Conservation (phyloP, 257 asterid genomes). For the Solanum bukasovii region DNA sequence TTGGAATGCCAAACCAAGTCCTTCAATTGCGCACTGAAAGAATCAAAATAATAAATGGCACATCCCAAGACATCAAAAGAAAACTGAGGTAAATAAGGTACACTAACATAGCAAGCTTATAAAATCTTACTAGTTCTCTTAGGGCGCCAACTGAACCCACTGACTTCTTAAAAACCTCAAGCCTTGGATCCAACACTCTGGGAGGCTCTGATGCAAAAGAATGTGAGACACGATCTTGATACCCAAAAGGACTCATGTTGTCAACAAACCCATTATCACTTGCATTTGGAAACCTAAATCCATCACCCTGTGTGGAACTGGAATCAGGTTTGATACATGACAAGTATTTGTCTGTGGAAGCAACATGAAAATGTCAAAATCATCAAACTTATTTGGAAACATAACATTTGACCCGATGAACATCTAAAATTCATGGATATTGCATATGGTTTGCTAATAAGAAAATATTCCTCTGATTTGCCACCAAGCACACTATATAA, state of each 20-base stretch:
- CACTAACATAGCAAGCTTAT: neutral
- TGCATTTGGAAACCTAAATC: conserved; percentile 37
- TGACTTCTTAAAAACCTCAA: conserved; percentile 57
- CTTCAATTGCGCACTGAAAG: conserved; percentile 65
- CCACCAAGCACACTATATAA: neutral
- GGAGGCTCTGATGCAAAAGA: conserved; percentile 37
- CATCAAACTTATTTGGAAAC: neutral
- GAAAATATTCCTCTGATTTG: neutral
- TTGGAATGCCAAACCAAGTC: conserved; percentile 62
- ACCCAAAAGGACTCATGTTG: conserved; percentile 41
- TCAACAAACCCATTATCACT: conserved; percentile 42
- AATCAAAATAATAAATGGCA: conserved; percentile 12
- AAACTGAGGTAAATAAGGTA: neutral
- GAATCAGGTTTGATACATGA: conserved; percentile 53
- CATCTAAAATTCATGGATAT: neutral
- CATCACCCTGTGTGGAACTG: conserved; percentile 39
- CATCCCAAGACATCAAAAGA: neutral
- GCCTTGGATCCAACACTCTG: conserved; percentile 46
- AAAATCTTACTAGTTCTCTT: conserved; percentile 58
- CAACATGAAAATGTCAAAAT: conserved; percentile 15
- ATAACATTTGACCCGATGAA: conserved; percentile 1
- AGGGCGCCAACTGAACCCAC: conserved; percentile 58
- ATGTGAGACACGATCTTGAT: conserved; percentile 42
- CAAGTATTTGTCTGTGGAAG: conserved; percentile 61
- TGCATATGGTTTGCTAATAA: neutral